Conservation (phyloP, 257 asterid genomes). For the Handroanthus guayacan region DNA sequence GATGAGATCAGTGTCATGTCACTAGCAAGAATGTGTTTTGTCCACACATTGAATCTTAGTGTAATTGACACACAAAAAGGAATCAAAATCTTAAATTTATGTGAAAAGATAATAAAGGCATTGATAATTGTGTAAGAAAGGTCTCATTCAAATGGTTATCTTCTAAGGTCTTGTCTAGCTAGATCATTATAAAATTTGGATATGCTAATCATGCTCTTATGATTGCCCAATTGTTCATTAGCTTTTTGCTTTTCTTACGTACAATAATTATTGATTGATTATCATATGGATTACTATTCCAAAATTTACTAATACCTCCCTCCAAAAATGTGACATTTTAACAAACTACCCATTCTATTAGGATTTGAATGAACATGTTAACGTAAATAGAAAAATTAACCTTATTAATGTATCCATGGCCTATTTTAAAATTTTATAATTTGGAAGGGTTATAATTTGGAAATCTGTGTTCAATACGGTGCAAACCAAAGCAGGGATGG, state of each 20-base stretch:
- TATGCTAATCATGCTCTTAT: constrained; percentile 47
- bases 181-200: constrained; percentile 29
- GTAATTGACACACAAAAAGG: constrained; percentile 28
- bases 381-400: too few relatives aligned
- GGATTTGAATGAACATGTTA: too few relatives aligned
- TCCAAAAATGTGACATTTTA: too few relatives aligned
- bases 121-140: constrained; percentile 31
- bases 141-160: constrained; percentile 26
- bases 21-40: constrained; percentile 34
- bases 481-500: too few relatives aligned
- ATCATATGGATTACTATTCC: too few relatives aligned
- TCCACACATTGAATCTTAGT: constrained; percentile 20
- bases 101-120: constrained; percentile 21
- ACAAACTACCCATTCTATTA: too few relatives aligned
- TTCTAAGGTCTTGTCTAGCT: not conserved
- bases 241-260: not conserved
- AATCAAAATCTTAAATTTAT: not conserved
- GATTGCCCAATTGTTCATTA: constrained; percentile 8
- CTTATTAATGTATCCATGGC: too few relatives aligned
- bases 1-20: constrained; percentile 37
- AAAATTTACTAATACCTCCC: too few relatives aligned
- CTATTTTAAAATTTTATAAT: too few relatives aligned
- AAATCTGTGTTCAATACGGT: too few relatives aligned
- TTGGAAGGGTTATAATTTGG: too few relatives aligned
- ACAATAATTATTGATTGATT: too few relatives aligned